Evolutionary conservation across 2,329 filamentous ascomycete species (phyloP).

Genomic region (Colletotrichum sp.): DNA sequence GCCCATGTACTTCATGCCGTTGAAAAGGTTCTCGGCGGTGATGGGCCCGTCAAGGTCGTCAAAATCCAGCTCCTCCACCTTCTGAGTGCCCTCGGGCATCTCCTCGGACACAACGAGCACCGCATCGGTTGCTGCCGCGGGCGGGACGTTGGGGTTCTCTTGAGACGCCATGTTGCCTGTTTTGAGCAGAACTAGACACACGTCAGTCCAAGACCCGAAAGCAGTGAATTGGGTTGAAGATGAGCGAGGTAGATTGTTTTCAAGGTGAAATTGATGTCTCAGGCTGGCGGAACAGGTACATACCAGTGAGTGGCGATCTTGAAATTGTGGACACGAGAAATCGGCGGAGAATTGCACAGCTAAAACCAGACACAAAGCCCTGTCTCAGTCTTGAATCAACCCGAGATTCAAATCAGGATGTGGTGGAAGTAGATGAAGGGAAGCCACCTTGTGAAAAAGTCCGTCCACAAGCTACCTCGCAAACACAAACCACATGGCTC

Average conservation of each 20-base stretch:
- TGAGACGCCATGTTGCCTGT: slow-evolving; percentile 31
- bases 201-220: not conserved
- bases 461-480: not conserved
- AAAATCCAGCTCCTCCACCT: slow-evolving; percentile 93
- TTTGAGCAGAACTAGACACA: not conserved
- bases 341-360: not conserved
- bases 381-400: not conserved
- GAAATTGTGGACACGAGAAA: slow-evolving; percentile 7
- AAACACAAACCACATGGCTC: slow-evolving; percentile 2
- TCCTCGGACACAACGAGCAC: slow-evolving; percentile 86
- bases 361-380: slow-evolving; percentile 9
- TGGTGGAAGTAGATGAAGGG: not conserved
- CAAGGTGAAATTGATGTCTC: slow-evolving; percentile 6
- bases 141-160: slow-evolving; percentile 46
- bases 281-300: not conserved
- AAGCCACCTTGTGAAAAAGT: not conserved
- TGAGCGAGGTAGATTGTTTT: not conserved
- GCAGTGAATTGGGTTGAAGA: not conserved
- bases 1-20: slow-evolving; percentile 87
- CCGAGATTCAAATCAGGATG: not conserved
- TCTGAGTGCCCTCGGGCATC: slow-evolving; percentile 77
- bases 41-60: slow-evolving; percentile 79
- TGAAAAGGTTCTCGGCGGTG: slow-evolving; percentile 83
- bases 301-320: slow-evolving; percentile 12
- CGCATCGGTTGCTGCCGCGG: slow-evolving; percentile 72